Evolutionary conservation across 176 grass and related monocot species (phyloP).

Genomic region (Eleusine coracana): DNA sequence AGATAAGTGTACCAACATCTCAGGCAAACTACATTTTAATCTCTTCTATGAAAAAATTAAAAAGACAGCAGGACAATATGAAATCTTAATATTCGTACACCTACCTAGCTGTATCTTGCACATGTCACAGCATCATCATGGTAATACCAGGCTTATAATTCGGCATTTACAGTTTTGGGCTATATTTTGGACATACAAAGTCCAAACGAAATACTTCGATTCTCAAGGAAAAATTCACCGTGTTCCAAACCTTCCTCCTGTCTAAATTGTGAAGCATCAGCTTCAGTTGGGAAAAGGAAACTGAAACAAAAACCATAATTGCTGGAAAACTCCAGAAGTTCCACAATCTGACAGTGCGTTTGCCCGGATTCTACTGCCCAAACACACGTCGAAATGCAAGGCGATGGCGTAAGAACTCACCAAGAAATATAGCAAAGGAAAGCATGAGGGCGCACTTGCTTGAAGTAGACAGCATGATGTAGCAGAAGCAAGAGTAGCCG

Average conservation of each 20-base stretch:
- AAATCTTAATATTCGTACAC: background rate
- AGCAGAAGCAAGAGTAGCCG: background rate
- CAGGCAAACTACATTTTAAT: constrained; percentile 13
- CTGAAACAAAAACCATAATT: background rate
- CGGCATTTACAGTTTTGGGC: background rate
- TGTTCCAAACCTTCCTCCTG: background rate
- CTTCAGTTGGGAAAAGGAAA: background rate
- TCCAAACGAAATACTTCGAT: background rate
- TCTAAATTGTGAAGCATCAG: background rate
- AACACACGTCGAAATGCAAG: background rate
- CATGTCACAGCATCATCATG: background rate
- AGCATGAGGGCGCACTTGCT: constrained; percentile 9
- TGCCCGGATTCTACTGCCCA: constrained; percentile 19
- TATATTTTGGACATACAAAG: background rate
- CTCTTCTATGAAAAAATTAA: background rate
- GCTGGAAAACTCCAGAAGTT: constrained; percentile 27
- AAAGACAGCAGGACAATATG: background rate
- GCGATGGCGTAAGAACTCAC: constrained; percentile 51
- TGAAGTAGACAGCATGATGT: constrained; percentile 32
- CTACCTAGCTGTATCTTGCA: constrained; percentile 5
- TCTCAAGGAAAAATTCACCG: too few species aligned
- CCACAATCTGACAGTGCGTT: constrained; percentile 3
- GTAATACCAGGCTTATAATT: background rate
- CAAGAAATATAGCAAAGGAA: constrained; percentile 1
- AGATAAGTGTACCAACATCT: constrained; percentile 27